Evolutionary conservation across 805 yeast species (phyloP).

Genomic region (Ogataea allantospora): DNA sequence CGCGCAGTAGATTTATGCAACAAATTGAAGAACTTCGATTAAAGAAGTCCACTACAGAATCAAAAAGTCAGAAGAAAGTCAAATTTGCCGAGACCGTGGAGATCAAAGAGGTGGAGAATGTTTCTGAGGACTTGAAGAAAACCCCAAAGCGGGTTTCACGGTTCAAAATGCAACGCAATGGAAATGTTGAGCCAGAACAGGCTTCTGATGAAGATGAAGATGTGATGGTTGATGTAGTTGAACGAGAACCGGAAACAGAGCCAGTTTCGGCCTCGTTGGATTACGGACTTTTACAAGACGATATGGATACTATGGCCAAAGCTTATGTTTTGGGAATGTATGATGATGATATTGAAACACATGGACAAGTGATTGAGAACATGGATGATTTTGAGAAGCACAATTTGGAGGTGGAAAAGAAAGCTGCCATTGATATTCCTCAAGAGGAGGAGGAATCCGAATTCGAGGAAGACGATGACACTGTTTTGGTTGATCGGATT

Average conservation of each 20-base stretch:
- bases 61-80: slow-evolving; percentile 43
- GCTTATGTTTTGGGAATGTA: slow-evolving; percentile 60
- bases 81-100: slow-evolving; percentile 51
- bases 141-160: slow-evolving; percentile 18
- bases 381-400: slow-evolving; percentile 53
- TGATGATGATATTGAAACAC: slow-evolving; percentile 57
- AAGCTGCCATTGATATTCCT: slow-evolving; percentile 20
- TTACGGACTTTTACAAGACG: slow-evolving; percentile 40
- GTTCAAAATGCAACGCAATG: slow-evolving; percentile 22
- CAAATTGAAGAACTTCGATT: slow-evolving; percentile 35
- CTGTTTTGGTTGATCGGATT: slow-evolving; percentile 40
- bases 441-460: slow-evolving; percentile 24
- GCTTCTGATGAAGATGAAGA: slow-evolving; percentile 10
- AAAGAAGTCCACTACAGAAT: slow-evolving; percentile 18
- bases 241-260: background rate
- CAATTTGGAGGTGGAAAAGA: slow-evolving; percentile 46
- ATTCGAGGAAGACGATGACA: slow-evolving; percentile 36
- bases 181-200: slow-evolving; percentile 16
- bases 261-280: slow-evolving; percentile 35
- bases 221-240: slow-evolving; percentile 21
- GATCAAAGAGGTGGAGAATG: slow-evolving; percentile 58
- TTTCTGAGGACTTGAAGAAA: slow-evolving; percentile 45
- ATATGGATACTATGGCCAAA: slow-evolving; percentile 56
- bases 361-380: slow-evolving; percentile 54
- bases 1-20: slow-evolving; percentile 40